Evolutionary conservation across 2,329 filamentous ascomycete genomes (phyloP).

Genomic region (Hymenoscyphus infarciens): DNA sequence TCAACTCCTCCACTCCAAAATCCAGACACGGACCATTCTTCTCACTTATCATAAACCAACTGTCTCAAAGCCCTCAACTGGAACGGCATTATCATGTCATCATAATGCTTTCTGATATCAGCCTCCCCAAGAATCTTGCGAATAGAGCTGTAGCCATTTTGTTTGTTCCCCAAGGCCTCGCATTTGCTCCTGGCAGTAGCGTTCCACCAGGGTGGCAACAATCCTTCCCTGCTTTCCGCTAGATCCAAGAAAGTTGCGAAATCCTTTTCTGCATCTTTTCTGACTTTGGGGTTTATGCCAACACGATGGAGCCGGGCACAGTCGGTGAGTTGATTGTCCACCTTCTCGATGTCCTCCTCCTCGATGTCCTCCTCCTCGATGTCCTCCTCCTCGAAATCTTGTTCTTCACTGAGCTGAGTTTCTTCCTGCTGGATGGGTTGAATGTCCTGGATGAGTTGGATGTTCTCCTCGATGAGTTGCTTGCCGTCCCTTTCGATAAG

Average conservation of each 20-base stretch:
- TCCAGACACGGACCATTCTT: no score
- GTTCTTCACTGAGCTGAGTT: no score
- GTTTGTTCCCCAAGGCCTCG: not conserved
- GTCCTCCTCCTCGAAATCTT: no score
- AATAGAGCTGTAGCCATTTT: slow-evolving; percentile 15
- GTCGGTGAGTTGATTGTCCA: slow-evolving; percentile 16
- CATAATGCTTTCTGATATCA: slow-evolving; percentile 23
- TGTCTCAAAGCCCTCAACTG: slow-evolving; percentile 22
- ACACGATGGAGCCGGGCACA: slow-evolving; percentile 19
- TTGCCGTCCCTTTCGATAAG: no score
- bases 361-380: no score
- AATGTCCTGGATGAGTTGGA: no score
- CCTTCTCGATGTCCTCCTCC: no score
- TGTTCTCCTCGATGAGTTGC: no score
- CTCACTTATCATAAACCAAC: slow-evolving; percentile 19
- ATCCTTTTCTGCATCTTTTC: not conserved
- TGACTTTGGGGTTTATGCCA: slow-evolving; percentile 5
- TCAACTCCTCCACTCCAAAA: no score
- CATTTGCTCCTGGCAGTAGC: slow-evolving; percentile 16
- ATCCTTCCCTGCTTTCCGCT: slow-evolving; percentile 14
- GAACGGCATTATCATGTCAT: slow-evolving; percentile 19
- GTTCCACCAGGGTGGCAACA: slow-evolving; percentile 23
- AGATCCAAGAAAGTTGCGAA: slow-evolving; percentile 22
- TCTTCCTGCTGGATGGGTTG: no score
- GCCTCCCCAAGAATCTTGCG: slow-evolving; percentile 17